phyloP scores from a whole-genome alignment of 2,329 filamentous ascomycete genomes.

The Fusarium agapanthi region DNA sequence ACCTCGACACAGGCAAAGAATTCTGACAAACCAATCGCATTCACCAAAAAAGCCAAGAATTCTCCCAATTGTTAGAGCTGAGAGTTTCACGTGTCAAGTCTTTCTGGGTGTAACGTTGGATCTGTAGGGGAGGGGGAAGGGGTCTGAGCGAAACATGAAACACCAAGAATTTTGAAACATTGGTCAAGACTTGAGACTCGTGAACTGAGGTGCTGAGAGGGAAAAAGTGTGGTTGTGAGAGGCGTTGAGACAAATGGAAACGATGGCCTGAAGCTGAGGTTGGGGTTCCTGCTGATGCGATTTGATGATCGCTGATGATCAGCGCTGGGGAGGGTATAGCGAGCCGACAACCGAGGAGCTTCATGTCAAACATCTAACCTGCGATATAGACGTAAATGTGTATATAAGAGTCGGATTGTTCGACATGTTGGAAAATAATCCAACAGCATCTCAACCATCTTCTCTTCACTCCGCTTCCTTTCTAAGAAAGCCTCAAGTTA shows the following conservation, averaged over 20 bases:
- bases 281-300: background rate
- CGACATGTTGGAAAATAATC: background rate
- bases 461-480: background rate
- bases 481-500: background rate
- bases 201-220: background rate
- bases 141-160: slow-evolving; percentile 25
- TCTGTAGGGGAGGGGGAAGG: too few species aligned
- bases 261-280: slow-evolving; percentile 8
- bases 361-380: background rate
- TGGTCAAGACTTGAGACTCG: background rate
- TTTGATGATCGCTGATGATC: background rate
- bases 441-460: background rate
- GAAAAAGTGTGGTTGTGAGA: background rate
- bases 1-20: too few species aligned
- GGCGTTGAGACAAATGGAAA: slow-evolving; percentile 1
- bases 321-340: background rate
- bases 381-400: background rate
- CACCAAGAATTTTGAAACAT: slow-evolving; percentile 12
- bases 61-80: background rate
- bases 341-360: background rate
- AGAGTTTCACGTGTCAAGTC: background rate
- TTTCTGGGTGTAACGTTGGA: background rate
- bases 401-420: background rate
- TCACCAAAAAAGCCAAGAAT: background rate
- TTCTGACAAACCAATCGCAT: slow-evolving; percentile 10